Evolutionary conservation across 1,139 yeast genomes (phyloP), one percentile per base, ranked within the genome.

Genomic region (Kodamaea fungicola): DNA sequence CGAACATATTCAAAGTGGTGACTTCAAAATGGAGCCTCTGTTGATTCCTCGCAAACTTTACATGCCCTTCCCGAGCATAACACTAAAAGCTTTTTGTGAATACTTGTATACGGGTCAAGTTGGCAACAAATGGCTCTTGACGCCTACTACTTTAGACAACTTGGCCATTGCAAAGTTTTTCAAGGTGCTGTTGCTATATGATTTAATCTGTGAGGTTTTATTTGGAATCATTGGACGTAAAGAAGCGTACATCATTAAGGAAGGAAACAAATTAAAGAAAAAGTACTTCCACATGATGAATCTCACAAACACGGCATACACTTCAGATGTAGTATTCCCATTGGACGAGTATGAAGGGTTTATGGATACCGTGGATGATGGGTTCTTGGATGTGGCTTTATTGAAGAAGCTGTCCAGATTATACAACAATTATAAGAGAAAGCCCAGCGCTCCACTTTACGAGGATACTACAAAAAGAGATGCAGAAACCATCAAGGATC

Each of bases 91-190:
- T 1, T 76, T 83, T 47, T 67, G 83, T 31, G 92, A 84, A 50
- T 84, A 78, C 55, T 66, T 84, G 42, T 83, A 81, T 51, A 83
- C 90, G 6, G 94, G 92, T 1, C 89, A 83, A 57, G 76, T 84
- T 25, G 88, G 87, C 25, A 78, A 81, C 41, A 80, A 76, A 48
- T 83, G 90, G 90, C 59, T 71, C 9, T 59, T 83, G 26, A 66
- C 75, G 2, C 90, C 90, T 0, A 80, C 85, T 0, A 74, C 85
- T 0, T 65, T 82, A 39, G 89, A 83, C 45, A 69, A 80, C 37
- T 64, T 83, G 46, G 59, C 78, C 22, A 68, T 82, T 47, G 74
- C 88, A 2, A 80, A 80, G 47, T 71, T 76, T 42, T 82, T 78
- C 51, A 79, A 78, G 43, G 72, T 84, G 12, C 90, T 90, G 1